Conservation (phyloP, 106 monocot genomes). For the Allium cepa region DNA sequence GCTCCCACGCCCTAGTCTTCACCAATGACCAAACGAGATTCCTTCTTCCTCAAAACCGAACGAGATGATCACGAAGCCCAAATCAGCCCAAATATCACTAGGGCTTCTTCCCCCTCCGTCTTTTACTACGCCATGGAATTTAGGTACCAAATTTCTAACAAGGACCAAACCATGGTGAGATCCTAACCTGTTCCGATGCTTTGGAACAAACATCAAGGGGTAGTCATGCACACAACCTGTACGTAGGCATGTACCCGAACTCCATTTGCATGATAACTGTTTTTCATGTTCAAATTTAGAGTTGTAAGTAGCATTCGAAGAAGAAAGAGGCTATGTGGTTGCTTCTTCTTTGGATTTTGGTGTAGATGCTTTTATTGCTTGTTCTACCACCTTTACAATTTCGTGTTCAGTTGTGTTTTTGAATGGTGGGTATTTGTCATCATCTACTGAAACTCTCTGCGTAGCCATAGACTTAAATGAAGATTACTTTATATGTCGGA, state of each 20-base stretch:
- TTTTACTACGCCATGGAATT: too few species aligned
- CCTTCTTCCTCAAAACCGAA: too few species aligned
- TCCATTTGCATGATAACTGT: constrained; percentile 50
- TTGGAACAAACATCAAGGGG: constrained; percentile 52
- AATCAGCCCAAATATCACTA: constrained; percentile 6
- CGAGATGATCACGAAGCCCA: too few species aligned
- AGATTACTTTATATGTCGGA: too few species aligned
- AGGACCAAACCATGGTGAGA: constrained; percentile 54
- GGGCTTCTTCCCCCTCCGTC: too few species aligned
- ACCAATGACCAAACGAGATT: too few species aligned
- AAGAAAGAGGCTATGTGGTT: background rate
- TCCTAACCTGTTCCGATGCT: constrained; percentile 72
- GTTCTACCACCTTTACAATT: constrained; percentile 5
- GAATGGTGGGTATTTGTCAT: constrained; percentile 25
- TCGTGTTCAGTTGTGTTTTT: constrained; percentile 8
- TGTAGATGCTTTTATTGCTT: constrained; percentile 7
- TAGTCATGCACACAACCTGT: constrained; percentile 76
- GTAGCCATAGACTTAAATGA: too few species aligned
- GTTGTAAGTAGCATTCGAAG: constrained; percentile 1
- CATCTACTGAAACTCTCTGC: constrained; percentile 37
- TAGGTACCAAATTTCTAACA: too few species aligned
- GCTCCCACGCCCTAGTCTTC: too few species aligned
- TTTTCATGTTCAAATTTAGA: constrained; percentile 4
- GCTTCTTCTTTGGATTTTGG: constrained; percentile 3
- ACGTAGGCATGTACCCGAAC: constrained; percentile 53